Conservation (phyloP, 306 rosid genomes). For the Coriaria nepalensis region DNA sequence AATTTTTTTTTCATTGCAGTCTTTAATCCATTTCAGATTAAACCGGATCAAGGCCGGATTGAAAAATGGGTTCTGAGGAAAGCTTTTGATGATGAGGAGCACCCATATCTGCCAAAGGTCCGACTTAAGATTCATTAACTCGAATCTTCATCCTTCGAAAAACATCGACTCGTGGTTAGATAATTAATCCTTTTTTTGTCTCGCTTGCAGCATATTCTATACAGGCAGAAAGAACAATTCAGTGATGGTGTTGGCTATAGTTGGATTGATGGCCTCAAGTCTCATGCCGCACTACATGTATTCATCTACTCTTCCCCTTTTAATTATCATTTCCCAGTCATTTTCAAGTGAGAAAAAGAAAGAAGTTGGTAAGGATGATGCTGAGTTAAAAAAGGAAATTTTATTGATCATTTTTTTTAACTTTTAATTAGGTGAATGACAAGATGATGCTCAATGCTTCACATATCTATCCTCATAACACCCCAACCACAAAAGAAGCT, state of each 20-base stretch:
- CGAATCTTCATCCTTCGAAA: too few relatives aligned
- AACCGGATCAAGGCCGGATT: slow-evolving; percentile 56
- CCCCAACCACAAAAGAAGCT: slow-evolving; percentile 79
- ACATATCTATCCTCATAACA: slow-evolving; percentile 71
- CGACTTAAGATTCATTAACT: neutral
- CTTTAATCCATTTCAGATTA: slow-evolving; percentile 37
- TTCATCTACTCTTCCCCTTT: neutral
- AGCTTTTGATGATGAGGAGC: slow-evolving; percentile 85
- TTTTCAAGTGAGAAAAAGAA: neutral
- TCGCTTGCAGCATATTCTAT: slow-evolving; percentile 62
- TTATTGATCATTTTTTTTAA: neutral
- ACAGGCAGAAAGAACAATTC: slow-evolving; percentile 93
- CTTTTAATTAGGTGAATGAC: slow-evolving; percentile 44
- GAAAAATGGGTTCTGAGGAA: slow-evolving; percentile 84
- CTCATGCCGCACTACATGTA: slow-evolving; percentile 82
- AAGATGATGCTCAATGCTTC: slow-evolving; percentile 77
- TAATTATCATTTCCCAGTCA: neutral
- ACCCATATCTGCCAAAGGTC: slow-evolving; percentile 95
- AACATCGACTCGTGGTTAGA: too few relatives aligned
- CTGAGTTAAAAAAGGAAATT: slow-evolving; percentile 1
- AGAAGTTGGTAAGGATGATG: slow-evolving; percentile 3
- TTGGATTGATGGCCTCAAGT: slow-evolving; percentile 96
- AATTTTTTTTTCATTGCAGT: neutral
- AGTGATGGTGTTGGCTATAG: slow-evolving; percentile 97
- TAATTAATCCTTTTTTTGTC: slow-evolving; percentile 2